These are phyloP conservation scores for Medicago lupulina DNA, from an alignment of 306 rosid genomes.

Conservation along the genomic window DNA sequence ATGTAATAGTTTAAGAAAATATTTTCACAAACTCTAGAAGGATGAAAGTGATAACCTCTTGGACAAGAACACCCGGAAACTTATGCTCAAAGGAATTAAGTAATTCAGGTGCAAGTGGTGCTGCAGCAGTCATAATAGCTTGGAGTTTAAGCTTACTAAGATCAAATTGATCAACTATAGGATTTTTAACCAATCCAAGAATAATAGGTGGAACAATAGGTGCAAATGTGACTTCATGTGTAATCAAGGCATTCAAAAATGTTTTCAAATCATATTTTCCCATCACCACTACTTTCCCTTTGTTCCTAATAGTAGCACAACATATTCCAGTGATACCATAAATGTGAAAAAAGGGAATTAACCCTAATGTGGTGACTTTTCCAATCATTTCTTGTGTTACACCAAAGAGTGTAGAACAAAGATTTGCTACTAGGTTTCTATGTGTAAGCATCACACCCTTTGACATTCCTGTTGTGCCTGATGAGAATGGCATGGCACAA, in stretches of 20 bases:
- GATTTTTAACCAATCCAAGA: slow-evolving; percentile 78
- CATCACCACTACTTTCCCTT: slow-evolving; percentile 94
- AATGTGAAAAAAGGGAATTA: slow-evolving; percentile 88
- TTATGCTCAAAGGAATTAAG: slow-evolving; percentile 72
- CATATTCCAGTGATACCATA: slow-evolving; percentile 96
- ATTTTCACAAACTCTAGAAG: neutral
- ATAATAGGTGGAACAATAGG: slow-evolving; percentile 95
- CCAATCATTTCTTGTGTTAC: slow-evolving; percentile 68
- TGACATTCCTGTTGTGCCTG: slow-evolving; percentile 91
- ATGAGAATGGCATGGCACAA: slow-evolving; percentile 95
- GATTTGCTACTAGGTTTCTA: slow-evolving; percentile 77
- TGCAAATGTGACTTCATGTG: slow-evolving; percentile 80
- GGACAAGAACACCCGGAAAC: slow-evolving; percentile 80
- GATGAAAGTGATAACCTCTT: slow-evolving; percentile 57
- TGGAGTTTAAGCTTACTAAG: slow-evolving; percentile 81
- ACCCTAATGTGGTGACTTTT: slow-evolving; percentile 73
- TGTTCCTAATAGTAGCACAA: slow-evolving; percentile 78
- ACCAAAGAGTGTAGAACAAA: slow-evolving; percentile 79
- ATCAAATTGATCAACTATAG: slow-evolving; percentile 80
- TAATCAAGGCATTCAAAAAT: slow-evolving; percentile 71
- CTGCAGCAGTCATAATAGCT: slow-evolving; percentile 89
- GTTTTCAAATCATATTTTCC: slow-evolving; percentile 74
- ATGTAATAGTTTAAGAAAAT: too few species aligned
- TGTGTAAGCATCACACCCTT: slow-evolving; percentile 97
- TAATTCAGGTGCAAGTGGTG: slow-evolving; percentile 91